Evolutionary conservation across 1,139 yeast species (phyloP), one percentile per base, ranked within the genome.

Genomic region (Kurtzmaniella natalensis): DNA sequence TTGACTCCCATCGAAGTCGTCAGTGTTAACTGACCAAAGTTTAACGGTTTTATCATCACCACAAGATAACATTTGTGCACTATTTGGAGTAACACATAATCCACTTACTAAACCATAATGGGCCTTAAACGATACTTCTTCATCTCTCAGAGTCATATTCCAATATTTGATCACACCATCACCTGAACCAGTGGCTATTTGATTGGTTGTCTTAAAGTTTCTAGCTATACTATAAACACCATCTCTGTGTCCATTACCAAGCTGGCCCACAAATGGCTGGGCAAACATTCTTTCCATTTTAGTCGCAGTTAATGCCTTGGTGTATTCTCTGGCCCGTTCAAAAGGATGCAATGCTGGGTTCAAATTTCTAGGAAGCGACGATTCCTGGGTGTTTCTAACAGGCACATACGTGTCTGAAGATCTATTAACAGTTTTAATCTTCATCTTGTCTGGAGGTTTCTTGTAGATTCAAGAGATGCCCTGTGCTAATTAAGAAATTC

Each of bases 261-360:
- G 64, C 55, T 94, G 97, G 1, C 96, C 96, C 14, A 94, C 72
- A 58, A 94, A 92, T 5, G 99, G 99, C 53, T 89, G 89, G 0
- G 99, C 98, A 72, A 94, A 92, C 86, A 92, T 83, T 46, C 96
- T 71, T 53, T 89, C 97, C 62, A 94, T 61, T 57, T 94, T 94
- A 13, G 97, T 89, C 18, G 98, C 97, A 39, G 88, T 89, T 36
- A 94, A 62, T 1, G 98, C 98, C 46, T 89, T 76, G 13, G 96
- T 86, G 53, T 94, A 94, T 59, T 94, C 98, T 54, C 98, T 71
- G 3, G 97, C 96, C 46, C 97, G 72, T 61, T 94, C 97, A 52
- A 92, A 92, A 0, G 97, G 98, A 61, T 94, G 99, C 34, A 92
- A 68, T 15, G 94, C 95, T 2, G 98, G 96, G 53, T 92, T 83